phyloP scores from a whole-genome alignment of 2,329 filamentous ascomycete species.

The Colletotrichum sp. region DNA sequence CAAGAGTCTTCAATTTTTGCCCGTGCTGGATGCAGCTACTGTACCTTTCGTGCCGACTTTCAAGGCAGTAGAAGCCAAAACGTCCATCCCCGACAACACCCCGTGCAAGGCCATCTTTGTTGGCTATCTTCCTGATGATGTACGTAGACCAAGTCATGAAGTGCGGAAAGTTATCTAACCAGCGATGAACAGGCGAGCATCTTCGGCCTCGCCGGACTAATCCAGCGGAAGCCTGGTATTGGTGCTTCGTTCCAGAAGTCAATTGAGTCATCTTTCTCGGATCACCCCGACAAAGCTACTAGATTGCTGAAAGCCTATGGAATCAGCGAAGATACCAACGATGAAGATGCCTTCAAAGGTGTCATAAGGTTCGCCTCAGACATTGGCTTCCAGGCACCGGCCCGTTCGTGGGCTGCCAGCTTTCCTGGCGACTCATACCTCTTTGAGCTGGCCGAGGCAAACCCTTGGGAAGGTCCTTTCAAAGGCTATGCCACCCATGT shows the following conservation, averaged over 20 bases:
- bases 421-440: constrained; percentile 8
- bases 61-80: background rate
- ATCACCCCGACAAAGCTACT: background rate
- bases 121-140: background rate
- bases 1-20: background rate
- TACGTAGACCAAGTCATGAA: background rate
- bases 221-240: background rate
- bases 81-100: background rate
- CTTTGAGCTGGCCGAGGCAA: constrained; percentile 49
- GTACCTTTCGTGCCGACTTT: background rate
- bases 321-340: background rate
- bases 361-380: background rate
- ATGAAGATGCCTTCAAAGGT: background rate
- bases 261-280: background rate
- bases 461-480: constrained; percentile 48
- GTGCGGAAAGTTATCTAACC: background rate
- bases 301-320: background rate
- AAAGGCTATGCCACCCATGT: constrained; percentile 46
- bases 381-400: background rate
- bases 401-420: background rate
- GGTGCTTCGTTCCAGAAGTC: background rate
- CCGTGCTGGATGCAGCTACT: background rate
- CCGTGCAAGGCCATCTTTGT: background rate
- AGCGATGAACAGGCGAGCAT: background rate
- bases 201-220: background rate